Evolutionary conservation across 2,329 filamentous ascomycete species (phyloP), one percentile per base, ranked within the genome.

Genomic region (Mycosphaerella sp.): DNA sequence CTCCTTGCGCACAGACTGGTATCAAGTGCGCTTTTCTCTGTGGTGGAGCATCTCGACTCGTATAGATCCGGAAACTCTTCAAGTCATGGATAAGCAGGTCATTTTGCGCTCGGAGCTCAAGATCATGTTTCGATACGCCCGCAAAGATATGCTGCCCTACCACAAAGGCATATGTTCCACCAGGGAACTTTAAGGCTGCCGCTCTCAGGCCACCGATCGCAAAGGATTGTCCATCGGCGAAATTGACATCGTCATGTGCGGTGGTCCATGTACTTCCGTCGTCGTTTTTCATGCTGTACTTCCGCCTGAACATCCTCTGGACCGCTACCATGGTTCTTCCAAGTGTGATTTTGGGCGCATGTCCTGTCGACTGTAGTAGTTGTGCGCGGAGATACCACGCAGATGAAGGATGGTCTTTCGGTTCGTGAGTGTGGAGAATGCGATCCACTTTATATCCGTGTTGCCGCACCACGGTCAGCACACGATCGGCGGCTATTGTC

Each of bases 361-460:
- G 28, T 18, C 57, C 57, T 2, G 51, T 52, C 13, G 46, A 41
- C 25, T 54, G 43, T 4, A 60, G 39, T 7, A 60, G 47, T 44
- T 59, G 58, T 7, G 54, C 50, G n/a, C 58, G 58, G 10, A 60
- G 34, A 25, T 60, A 60, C 58, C 58, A 60, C 13, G 56, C 58
- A 32, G 57, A 55, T 25, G 56, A 58, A 13, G 53, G 56, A 37
- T 60, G 50, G 3, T 49, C 28, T 27, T 10, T 43, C 28, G 49
- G 45, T 39, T 60, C 56, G 44, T 60, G 56, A 36, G 58, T 60
- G 43, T 59, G 54, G 13, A 60, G 44, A 37, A 60, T 59, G 2
- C 52, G 53, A 17, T 60, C 54, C 41, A 60, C 57, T 34, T 28
- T 34, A 45, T 60, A 60, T 6, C 49, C 36, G 39, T 59, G 54